Evolutionary conservation across 208 protist genomes (phyloP), one percentile per base, ranked within the genome.

Genomic region (Crithidia bombi): DNA sequence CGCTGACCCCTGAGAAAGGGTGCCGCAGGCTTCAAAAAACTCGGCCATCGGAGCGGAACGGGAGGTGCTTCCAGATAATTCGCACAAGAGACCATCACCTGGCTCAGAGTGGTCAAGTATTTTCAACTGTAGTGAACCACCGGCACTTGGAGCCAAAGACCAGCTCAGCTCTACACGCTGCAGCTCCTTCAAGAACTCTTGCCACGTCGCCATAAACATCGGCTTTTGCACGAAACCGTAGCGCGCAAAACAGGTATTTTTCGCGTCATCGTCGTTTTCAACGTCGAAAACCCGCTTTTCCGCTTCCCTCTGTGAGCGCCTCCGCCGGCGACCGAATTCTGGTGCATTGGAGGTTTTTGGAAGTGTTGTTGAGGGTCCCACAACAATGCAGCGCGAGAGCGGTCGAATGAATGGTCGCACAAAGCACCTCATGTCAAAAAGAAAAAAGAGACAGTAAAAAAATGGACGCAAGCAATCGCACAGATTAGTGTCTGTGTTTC

Each of bases 171-270:
- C 89, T 25, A 92, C 46, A 5, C 86, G 78, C 61, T 78, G 73
- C 43, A 94, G 30, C 46, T 92, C 89, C 21, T 61, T 30, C 3
- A 86, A 52, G 82, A 94, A 94, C 44, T 92, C 69, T 36, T 65
- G 79, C 89, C 89, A 94, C 5, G 61, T 72, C n/a, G 73, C 38
- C 65, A 92, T 72, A 57, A 82, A 77, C 38, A 85, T 30, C 32
- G 89, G 89, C 44, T 85, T 88, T 36, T 88, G 78, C 23, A 92
- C 47, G 81, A 92, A 94, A 4, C 80, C 89, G 68, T 94, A 92
- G 3, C 77, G 74, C 39, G 90, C 84, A 65, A 83, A 85, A 33
- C 89, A 94, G 5, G 72, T 56, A 21, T 56, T 75, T 49, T 87
- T 88, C 3, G 87, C 81, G 5, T 87, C 79, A 15, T 79, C 79